Conservation (phyloP, 2,329 filamentous ascomycete species). For the Exophiala bonariae region DNA sequence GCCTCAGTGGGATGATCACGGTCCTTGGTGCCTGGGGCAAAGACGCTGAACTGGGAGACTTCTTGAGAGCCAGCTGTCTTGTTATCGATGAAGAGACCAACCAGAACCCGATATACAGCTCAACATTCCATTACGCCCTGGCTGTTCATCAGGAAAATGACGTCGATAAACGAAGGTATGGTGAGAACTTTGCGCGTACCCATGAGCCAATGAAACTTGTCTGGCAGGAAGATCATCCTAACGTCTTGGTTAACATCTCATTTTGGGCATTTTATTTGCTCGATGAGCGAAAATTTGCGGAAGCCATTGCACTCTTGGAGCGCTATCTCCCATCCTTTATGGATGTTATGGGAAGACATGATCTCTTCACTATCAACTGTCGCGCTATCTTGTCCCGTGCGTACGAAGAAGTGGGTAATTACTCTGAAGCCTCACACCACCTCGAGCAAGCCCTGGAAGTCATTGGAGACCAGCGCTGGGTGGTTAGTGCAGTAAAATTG, state of each 20-base stretch:
- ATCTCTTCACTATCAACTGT: conserved; percentile 23
- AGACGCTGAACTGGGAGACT: conserved; percentile 7
- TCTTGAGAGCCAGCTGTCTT: conserved; percentile 12
- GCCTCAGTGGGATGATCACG: conserved; percentile 15
- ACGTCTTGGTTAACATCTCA: conserved; percentile 18
- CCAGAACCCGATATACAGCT: conserved; percentile 7
- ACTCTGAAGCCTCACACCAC: not conserved
- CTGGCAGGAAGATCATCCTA: conserved; percentile 19
- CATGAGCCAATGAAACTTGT: conserved; percentile 10
- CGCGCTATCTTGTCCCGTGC: conserved; percentile 16
- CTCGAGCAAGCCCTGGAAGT: conserved; percentile 1
- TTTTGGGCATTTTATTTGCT: conserved; percentile 21
- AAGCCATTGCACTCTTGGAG: conserved; percentile 9
- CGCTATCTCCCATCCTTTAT: conserved; percentile 15
- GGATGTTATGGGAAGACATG: conserved; percentile 18
- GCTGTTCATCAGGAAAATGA: conserved; percentile 8
- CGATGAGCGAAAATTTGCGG: not conserved
- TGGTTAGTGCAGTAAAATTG: not conserved
- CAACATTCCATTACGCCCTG: conserved; percentile 15
- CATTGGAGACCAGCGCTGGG: not conserved
- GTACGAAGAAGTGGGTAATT: conserved; percentile 4
- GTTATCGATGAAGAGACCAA: conserved; percentile 8
- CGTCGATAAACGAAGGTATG: conserved; percentile 6
- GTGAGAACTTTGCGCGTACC: conserved; percentile 6
- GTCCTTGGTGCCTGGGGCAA: conserved; percentile 14